phyloP scores from a whole-genome alignment of 768 basidiomycete species.

The Russula foetens region DNA sequence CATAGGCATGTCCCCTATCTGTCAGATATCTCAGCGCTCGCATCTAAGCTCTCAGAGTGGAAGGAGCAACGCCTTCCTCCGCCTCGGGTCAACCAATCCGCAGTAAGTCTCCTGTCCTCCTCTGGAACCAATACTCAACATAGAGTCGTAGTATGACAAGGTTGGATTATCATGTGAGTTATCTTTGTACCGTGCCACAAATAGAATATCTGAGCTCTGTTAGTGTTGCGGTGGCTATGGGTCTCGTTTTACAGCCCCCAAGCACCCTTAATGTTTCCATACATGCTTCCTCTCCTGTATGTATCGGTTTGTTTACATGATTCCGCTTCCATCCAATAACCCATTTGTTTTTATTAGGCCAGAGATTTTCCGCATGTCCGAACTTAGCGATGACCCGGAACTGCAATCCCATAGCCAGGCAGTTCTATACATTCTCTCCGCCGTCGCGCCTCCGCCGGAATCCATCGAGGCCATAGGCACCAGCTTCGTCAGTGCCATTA shows the following conservation, averaged over 20 bases:
- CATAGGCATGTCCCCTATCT: slow-evolving; percentile 48
- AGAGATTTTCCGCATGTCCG: slow-evolving; percentile 84
- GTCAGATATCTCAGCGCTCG: slow-evolving; percentile 46
- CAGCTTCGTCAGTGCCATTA: slow-evolving; percentile 62
- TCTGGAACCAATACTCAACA: slow-evolving; percentile 1
- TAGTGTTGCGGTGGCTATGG: slow-evolving; percentile 79
- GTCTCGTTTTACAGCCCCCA: slow-evolving; percentile 65
- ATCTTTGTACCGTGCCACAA: background rate
- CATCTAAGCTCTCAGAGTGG: slow-evolving; percentile 56
- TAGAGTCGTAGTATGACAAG: slow-evolving; percentile 63
- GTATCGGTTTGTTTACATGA: slow-evolving; percentile 26
- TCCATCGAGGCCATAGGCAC: slow-evolving; percentile 54
- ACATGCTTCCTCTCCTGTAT: slow-evolving; percentile 68
- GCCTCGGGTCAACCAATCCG: slow-evolving; percentile 78
- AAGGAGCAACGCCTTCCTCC: slow-evolving; percentile 73
- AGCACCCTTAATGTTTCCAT: slow-evolving; percentile 70
- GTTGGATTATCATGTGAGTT: slow-evolving; percentile 72
- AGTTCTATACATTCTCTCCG: slow-evolving; percentile 75
- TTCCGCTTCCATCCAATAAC: slow-evolving; percentile 1
- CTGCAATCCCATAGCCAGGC: slow-evolving; percentile 74
- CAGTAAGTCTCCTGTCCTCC: slow-evolving; percentile 32
- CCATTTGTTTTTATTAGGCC: slow-evolving; percentile 41
- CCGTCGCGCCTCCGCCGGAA: slow-evolving; percentile 62
- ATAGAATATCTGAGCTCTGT: slow-evolving; percentile 10
- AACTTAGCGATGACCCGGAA: slow-evolving; percentile 79